Percentiles rank a stretch among this genome's conserved stretches.
Evolutionary conservation across 257 asterid genomes (phyloP).

Genomic region (Penstemon barbatus): DNA sequence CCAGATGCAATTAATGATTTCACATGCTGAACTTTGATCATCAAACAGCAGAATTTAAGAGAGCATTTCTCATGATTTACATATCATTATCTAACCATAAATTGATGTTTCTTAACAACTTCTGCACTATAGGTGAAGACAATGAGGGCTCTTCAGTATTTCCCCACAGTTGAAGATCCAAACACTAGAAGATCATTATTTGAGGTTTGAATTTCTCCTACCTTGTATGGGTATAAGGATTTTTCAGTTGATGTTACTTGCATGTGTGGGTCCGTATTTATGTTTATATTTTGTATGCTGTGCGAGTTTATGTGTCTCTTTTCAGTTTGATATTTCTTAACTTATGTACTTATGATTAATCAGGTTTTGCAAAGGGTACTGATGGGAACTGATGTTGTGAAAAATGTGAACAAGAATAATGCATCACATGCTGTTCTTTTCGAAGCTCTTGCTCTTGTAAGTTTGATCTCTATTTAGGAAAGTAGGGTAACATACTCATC

Average conservation of each 20-base stretch:
- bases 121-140: conserved; percentile 74
- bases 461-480: conserved; percentile 27
- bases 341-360: conserved; percentile 22
- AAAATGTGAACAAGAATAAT: conserved; percentile 98
- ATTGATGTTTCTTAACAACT: conserved; percentile 18
- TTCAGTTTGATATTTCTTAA: conserved; percentile 18
- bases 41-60: conserved; percentile 15
- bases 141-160: conserved; percentile 99
- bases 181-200: conserved; percentile 90
- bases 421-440: conserved; percentile 99
- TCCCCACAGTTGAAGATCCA: conserved; percentile 97
- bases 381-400: conserved; percentile 99
- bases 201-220: conserved; percentile 60
- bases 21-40: conserved; percentile 20
- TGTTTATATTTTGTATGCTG: background rate
- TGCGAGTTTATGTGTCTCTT: conserved; percentile 14
- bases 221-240: conserved; percentile 18
- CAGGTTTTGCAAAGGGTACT: conserved; percentile 97
- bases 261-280: conserved; percentile 1
- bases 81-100: conserved; percentile 24
- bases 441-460: conserved; percentile 98
- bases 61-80: conserved; percentile 15
- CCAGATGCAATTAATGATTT: conserved; percentile 3
- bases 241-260: conserved; percentile 16
- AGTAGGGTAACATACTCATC: conserved; percentile 14